phyloP scores from a whole-genome alignment of 2,329 filamentous ascomycete genomes.

The Arthrobotrys entomopaga region DNA sequence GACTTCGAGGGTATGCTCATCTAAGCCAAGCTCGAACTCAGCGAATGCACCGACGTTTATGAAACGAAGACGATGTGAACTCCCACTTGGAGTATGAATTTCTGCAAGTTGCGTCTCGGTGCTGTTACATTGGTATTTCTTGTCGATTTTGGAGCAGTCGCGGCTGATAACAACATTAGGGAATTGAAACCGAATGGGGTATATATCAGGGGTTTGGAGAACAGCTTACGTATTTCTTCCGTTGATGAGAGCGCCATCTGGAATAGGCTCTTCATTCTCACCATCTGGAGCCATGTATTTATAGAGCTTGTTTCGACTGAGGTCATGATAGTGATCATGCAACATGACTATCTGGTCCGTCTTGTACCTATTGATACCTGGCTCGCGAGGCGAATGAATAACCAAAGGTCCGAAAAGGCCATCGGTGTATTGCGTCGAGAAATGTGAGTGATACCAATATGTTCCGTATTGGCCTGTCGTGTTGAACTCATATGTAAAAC shows the following conservation, averaged over 20 bases:
- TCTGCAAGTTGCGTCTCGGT: conserved; percentile 60
- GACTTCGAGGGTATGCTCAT: conserved; percentile 70
- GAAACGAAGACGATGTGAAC: conserved; percentile 73
- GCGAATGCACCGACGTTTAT: conserved; percentile 77
- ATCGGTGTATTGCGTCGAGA: conserved; percentile 73
- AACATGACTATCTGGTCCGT: conserved; percentile 73
- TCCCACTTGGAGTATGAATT: conserved; percentile 67
- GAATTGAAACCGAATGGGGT: background rate
- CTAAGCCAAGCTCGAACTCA: conserved; percentile 76
- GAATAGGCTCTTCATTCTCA: conserved; percentile 73
- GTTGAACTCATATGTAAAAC: conserved; percentile 75
- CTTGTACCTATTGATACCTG: conserved; percentile 67
- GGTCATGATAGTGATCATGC: conserved; percentile 78
- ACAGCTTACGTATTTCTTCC: conserved; percentile 60
- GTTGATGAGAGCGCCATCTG: conserved; percentile 73
- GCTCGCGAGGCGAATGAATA: conserved; percentile 70
- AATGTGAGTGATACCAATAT: conserved; percentile 74
- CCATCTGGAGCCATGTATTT: conserved; percentile 69
- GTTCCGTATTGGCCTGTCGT: conserved; percentile 67
- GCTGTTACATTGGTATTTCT: conserved; percentile 51
- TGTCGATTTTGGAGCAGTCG: conserved; percentile 54
- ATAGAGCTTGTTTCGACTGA: conserved; percentile 66
- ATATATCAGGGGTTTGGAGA: background rate
- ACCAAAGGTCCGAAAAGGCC: conserved; percentile 75
- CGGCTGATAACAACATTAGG: conserved; percentile 17